Evolutionary conservation across 2,329 filamentous ascomycete genomes (phyloP).

Genomic region (Ascochyta koolunga): DNA sequence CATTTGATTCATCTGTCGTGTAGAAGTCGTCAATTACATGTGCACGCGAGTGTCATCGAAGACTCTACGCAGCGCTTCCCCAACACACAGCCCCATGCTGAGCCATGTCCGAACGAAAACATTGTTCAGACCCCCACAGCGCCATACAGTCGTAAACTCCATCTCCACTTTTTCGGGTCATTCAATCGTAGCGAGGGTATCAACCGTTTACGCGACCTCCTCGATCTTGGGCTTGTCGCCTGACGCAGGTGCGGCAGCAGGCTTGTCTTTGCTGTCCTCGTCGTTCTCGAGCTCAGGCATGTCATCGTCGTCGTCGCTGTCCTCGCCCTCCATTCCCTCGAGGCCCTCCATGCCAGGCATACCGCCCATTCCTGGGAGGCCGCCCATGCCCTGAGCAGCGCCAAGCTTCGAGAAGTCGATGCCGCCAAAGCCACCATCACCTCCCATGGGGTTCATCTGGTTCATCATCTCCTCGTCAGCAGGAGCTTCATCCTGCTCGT

Average conservation of each 20-base stretch:
- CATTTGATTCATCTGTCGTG: conserved; percentile 13
- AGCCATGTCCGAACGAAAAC: not conserved
- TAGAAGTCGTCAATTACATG: conserved; percentile 14
- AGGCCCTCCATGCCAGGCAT: conserved; percentile 31
- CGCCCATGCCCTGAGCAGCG: conserved; percentile 49
- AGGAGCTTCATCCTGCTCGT: conserved; percentile 90
- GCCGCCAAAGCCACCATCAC: conserved; percentile 76
- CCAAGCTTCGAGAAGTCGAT: conserved; percentile 93
- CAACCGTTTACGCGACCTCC: conserved; percentile 47
- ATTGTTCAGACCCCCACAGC: conserved; percentile 5
- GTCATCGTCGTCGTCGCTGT: conserved; percentile 65
- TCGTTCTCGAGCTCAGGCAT: conserved; percentile 72
- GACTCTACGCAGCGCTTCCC: conserved; percentile 8
- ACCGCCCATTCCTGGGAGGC: conserved; percentile 34
- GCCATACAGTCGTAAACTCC: conserved; percentile 9
- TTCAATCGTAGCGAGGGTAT: conserved; percentile 21
- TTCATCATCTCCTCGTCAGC: conserved; percentile 81
- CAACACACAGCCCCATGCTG: conserved; percentile 2
- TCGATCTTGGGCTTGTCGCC: conserved; percentile 54
- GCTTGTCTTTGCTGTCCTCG: conserved; percentile 37
- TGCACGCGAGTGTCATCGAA: conserved; percentile 1
- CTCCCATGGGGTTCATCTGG: conserved; percentile 60
- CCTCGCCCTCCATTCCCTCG: conserved; percentile 36
- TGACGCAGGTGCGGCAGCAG: conserved; percentile 33
- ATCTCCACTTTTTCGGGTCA: conserved; percentile 10